phyloP scores from a whole-genome alignment of 345 rosid genomes.

The Rhodamnia rubescens region DNA sequence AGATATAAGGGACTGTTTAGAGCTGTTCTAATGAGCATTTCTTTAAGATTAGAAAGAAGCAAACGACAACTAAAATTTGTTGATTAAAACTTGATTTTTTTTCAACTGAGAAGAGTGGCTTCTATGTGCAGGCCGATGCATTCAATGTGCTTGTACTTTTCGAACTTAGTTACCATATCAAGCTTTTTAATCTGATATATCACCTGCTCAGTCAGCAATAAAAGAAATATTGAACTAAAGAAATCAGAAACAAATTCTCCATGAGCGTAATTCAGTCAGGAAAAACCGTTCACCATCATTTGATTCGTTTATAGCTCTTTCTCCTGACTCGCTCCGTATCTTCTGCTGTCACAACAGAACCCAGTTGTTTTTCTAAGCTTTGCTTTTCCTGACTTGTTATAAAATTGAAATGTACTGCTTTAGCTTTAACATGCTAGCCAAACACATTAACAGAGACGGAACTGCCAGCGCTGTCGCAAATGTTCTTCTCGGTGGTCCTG shows the following conservation, averaged over 20 bases:
- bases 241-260: neutral
- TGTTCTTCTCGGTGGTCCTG: neutral
- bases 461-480: neutral
- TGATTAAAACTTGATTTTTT: neutral
- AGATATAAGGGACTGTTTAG: neutral
- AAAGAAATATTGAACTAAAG: neutral
- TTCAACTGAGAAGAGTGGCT: neutral
- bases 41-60: neutral
- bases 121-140: neutral
- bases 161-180: neutral
- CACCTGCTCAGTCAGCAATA: neutral
- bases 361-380: neutral
- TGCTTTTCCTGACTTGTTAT: neutral
- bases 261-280: neutral
- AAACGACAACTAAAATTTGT: neutral
- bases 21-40: neutral
- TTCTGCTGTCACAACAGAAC: neutral
- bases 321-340: neutral
- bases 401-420: neutral
- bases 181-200: neutral
- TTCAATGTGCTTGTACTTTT: neutral
- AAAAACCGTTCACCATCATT: neutral
- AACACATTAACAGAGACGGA: neutral
- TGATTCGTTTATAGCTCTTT: neutral
- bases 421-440: neutral